Conservation (phyloP, 768 basidiomycete species). For the Pholiota conissans region DNA sequence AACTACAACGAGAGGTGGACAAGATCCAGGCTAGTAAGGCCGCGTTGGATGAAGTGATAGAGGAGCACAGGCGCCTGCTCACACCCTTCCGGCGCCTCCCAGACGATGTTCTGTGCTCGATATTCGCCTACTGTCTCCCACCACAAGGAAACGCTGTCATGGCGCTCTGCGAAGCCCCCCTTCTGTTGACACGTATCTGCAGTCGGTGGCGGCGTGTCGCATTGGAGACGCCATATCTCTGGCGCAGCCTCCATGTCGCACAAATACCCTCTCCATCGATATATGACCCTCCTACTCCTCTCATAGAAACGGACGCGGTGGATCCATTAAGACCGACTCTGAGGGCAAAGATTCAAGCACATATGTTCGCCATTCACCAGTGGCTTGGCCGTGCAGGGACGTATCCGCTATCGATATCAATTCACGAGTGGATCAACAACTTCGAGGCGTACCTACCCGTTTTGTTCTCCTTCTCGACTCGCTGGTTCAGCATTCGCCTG, state of each 20-base stretch:
- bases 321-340: too few species aligned
- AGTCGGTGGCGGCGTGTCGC: neutral
- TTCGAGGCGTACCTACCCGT: constrained; percentile 1
- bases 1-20: neutral
- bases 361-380: constrained; percentile 3
- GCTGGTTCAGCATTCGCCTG: constrained; percentile 2
- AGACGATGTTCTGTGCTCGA: neutral
- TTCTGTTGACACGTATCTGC: neutral
- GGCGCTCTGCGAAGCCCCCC: neutral
- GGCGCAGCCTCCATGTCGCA: neutral
- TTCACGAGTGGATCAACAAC: neutral
- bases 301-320: too few species aligned
- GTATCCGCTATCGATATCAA: constrained; percentile 8
- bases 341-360: neutral
- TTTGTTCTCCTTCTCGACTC: neutral
- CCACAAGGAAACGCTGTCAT: neutral
- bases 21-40: neutral
- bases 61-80: neutral
- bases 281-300: neutral
- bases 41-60: neutral
- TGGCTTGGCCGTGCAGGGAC: constrained; percentile 11
- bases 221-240: neutral
- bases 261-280: neutral
- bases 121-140: neutral
- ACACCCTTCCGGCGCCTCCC: neutral